Base-by-base conservation (phyloP, 2,329 filamentous ascomycete species). In the Colletotrichum abscissum region DNA sequence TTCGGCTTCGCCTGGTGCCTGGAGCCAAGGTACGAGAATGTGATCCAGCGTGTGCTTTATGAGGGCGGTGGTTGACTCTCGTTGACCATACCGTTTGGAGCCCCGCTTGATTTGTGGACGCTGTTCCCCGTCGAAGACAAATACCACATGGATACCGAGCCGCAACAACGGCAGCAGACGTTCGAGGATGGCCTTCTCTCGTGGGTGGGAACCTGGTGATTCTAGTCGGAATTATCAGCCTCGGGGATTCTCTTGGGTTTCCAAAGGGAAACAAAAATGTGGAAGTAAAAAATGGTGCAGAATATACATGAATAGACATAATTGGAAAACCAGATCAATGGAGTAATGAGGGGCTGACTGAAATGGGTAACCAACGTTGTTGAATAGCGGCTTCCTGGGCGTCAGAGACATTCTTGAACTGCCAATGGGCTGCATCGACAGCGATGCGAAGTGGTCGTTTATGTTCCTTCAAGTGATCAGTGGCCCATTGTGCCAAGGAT, bases 71-170 rank as follows among this genome's bases (percentile, higher is more conserved):
- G 24, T 24, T 1, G 28, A 46, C 4, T 62, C 56, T 8, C 6
- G 14, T 4, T 63, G 30, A 4, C 19, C 24, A 2, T 56, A 1
- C 42, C 46, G 9, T 24, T 57, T 30, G 5, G 12, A 16, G 19
- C 57, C 46, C 2, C 30, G n/a, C 33, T 70, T 73, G 19, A 4
- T 8, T 1, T 2, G 3, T 8, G 67, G 84, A 19, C 84, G 82
- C 11, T 86, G 81, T 11, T 81, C 78, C 1, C 88, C 88, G 69
- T 90, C 89, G 73, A 88, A 89, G 3, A 91, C 84, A 69, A 90
- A 89, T 7, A 90, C 75, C 1, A 87, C 81, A 54, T 88, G 83
- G 6, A 91, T 85, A 19, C 88, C 84, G 6, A 87, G 81, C 24
- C 83, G 83, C 30, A 88, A 80, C 1, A 89, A 82, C 5, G 84